Base-by-base conservation (phyloP, 495 filamentous ascomycete species). In the Eremomyces bilateralis region DNA sequence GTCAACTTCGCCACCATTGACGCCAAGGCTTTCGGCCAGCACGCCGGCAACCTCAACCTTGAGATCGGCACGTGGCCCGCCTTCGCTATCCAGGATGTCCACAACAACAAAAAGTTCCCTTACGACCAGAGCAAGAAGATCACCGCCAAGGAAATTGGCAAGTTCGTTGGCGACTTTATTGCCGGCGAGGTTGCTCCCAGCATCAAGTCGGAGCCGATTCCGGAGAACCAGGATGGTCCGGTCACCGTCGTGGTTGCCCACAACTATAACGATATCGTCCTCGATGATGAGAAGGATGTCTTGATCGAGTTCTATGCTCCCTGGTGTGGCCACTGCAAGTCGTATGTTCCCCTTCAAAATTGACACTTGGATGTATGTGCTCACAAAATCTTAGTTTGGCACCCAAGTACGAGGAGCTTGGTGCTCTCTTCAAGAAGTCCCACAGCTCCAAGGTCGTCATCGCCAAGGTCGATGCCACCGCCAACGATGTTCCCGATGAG, bases 301-400 rank as follows among this genome's bases (percentile, higher is more conserved):
- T 68, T 99, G 42, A 68, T 93, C 38, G 88, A 99, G 63, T 99
- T 93, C 67, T 99, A 90, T 56, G 88, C 88, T 17, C 90, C 90
- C 28, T 95, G 88, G 90, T 99, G 90, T 54, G 88, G 88, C 44
- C 88, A 97, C 69, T 97, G 88, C 77, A 97, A 97, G 65, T 76
- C 81, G 58, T 69, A 59, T 51, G 60, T 58, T 21, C 29, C 24
- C 5, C 8, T 10, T 31, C 28, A 20, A 17, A 20, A 12, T n/a
- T n/a, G n/a, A n/a, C n/a, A n/a, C n/a, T n/a, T n/a, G n/a, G n/a
- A n/a, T n/a, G n/a, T n/a, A n/a, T n/a, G n/a, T n/a, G n/a, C n/a
- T n/a, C n/a, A n/a, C n/a, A n/a, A n/a, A n/a, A n/a, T 27, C 24
- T 36, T 34, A 67, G 62, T 52, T 62, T 77, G 40, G 68, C 72